Percentiles rank a stretch among this genome's conserved stretches.
phyloP scores from a whole-genome alignment of 257 asterid species.

The Fraxinus anomala region DNA sequence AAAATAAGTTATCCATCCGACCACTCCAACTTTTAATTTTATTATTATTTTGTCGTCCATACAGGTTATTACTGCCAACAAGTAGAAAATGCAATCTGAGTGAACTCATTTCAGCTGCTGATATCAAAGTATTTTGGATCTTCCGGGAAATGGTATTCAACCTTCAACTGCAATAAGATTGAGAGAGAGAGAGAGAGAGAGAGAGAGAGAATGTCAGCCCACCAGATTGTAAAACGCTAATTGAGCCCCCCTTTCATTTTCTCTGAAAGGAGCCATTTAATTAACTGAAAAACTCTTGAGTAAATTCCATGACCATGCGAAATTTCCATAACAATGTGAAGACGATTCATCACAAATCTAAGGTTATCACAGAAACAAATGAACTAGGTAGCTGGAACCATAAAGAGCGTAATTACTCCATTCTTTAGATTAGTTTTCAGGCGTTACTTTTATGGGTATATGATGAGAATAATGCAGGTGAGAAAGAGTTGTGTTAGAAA shows the following conservation, averaged over 20 bases:
- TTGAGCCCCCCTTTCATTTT: background rate
- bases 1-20: background rate
- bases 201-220: background rate
- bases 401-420: background rate
- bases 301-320: background rate
- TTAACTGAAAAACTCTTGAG: background rate
- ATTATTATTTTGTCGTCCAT: background rate
- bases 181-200: background rate
- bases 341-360: background rate
- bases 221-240: background rate
- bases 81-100: background rate
- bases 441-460: background rate
- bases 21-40: background rate
- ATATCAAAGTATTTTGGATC: slow-evolving; percentile 71
- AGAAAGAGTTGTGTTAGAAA: background rate
- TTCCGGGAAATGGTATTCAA: slow-evolving; percentile 72
- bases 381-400: background rate
- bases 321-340: background rate
- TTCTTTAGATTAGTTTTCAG: background rate
- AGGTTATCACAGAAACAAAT: background rate
- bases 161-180: slow-evolving; percentile 56
- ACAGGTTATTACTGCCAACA: slow-evolving; percentile 29
- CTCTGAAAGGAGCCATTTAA: background rate
- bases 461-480: background rate
- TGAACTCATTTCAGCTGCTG: slow-evolving; percentile 42